A percentile compares a stretch with the other conserved stretches of the same genome.
Evolutionary conservation across 257 asterid genomes (phyloP).

Genomic region (Solanum gandarillasii): DNA sequence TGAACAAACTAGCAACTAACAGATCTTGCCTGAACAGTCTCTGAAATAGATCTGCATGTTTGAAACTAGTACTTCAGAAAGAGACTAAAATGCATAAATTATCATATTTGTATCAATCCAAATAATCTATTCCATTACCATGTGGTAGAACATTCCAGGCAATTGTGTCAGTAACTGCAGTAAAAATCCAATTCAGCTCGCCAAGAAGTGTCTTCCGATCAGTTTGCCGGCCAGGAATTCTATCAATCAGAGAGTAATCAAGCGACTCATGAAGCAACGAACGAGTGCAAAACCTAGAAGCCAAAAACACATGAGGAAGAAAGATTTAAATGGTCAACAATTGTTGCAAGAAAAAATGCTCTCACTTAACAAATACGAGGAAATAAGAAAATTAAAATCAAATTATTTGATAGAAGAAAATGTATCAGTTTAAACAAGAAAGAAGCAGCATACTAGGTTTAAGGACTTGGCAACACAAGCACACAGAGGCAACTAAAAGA

Average conservation of each 20-base stretch:
- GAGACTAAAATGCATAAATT: not conserved
- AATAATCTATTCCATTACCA: slow-evolving; percentile 42
- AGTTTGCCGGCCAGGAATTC: slow-evolving; percentile 98
- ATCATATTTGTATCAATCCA: not conserved
- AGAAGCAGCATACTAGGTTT: not conserved
- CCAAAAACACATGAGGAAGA: slow-evolving; percentile 1
- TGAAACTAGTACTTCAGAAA: slow-evolving; percentile 13
- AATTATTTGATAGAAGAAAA: not conserved
- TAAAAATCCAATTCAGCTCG: slow-evolving; percentile 98
- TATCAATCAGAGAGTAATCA: slow-evolving; percentile 79
- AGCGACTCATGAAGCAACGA: slow-evolving; percentile 84
- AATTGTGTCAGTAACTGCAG: slow-evolving; percentile 96
- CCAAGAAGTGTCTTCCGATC: slow-evolving; percentile 98
- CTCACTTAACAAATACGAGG: not conserved
- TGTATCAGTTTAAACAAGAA: not conserved
- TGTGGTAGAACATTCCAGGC: slow-evolving; percentile 99
- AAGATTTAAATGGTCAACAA: not conserved
- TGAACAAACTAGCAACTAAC: slow-evolving; percentile 91
- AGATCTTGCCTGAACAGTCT: slow-evolving; percentile 97
- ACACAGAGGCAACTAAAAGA: not conserved
- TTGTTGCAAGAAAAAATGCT: not conserved
- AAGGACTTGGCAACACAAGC: not conserved
- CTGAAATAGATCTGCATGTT: slow-evolving; percentile 77
- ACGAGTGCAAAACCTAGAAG: slow-evolving; percentile 72
- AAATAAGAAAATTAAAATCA: not conserved